Conservation (phyloP, 352 stramenopile genomes). For the Saprolegnia parasitica region DNA sequence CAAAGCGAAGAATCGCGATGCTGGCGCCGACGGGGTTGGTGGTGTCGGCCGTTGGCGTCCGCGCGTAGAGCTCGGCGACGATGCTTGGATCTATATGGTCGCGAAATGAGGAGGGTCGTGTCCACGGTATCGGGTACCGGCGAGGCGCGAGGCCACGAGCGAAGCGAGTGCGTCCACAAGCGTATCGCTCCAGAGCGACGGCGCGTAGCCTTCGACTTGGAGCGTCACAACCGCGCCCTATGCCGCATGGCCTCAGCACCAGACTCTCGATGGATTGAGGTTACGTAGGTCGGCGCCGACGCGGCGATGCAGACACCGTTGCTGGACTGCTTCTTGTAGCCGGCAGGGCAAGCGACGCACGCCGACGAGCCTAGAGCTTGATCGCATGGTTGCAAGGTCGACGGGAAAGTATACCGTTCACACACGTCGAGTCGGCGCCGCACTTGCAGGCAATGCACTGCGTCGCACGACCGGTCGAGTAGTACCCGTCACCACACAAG, state of each 20-base stretch:
- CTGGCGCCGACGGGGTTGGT: background rate
- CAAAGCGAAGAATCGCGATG: background rate
- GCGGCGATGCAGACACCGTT: background rate
- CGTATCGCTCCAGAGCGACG: background rate
- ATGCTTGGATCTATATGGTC: constrained; percentile 13
- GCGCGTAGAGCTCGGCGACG: background rate
- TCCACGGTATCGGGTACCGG: background rate
- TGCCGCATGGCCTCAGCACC: background rate
- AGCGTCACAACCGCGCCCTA: background rate
- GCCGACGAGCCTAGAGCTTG: background rate
- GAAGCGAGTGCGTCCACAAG: background rate
- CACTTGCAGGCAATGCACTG: constrained; percentile 16
- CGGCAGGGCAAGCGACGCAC: background rate
- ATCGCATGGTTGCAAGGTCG: background rate
- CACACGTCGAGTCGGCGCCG: background rate
- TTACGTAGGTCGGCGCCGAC: background rate
- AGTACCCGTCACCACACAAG: background rate
- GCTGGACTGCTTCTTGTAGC: background rate
- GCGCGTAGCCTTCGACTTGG: background rate
- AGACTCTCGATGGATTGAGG: background rate
- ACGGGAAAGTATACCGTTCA: background rate
- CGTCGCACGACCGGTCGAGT: constrained; percentile 5
- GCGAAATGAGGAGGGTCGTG: too few relatives aligned
- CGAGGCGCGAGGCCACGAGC: background rate
- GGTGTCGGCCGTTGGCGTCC: background rate